Percentiles rank a stretch among this genome's conserved stretches.
Evolutionary conservation across 139 green algal species (phyloP).

Genomic region (Chlamydomonas sphaeroides): DNA sequence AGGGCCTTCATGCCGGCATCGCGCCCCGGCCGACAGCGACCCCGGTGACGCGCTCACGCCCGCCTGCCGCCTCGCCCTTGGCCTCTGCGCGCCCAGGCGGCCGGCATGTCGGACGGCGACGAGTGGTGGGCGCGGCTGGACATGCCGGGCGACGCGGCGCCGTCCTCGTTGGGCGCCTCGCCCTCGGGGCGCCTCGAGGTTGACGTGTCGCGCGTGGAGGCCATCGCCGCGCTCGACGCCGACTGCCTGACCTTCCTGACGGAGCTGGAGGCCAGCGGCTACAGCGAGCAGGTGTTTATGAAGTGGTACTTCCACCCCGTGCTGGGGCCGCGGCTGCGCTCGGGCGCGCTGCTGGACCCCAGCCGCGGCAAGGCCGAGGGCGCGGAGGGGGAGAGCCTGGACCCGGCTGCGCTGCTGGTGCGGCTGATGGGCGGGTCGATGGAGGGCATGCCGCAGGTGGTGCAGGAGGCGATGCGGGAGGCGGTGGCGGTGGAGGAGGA

Average conservation of each 20-base stretch:
- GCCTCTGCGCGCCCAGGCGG: conserved; percentile 8
- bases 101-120: conserved; percentile 27
- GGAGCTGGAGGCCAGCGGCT: conserved; percentile 17
- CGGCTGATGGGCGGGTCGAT: too few species aligned
- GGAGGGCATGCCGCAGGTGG: too few species aligned
- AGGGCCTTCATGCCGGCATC: too few species aligned
- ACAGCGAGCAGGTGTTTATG: conserved; percentile 26
- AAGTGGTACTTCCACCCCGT: conserved; percentile 39
- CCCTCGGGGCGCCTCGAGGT: not conserved
- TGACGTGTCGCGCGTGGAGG: conserved; percentile 10
- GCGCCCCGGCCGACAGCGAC: too few species aligned
- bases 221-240: not conserved
- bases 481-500: too few species aligned
- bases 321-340: conserved; percentile 25
- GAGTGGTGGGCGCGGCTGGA: conserved; percentile 26
- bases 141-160: not conserved
- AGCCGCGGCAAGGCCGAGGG: too few species aligned
- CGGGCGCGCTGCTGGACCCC: conserved; percentile 14
- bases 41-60: too few species aligned
- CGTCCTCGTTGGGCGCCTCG: not conserved
- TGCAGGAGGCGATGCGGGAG: too few species aligned
- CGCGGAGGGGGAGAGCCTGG: too few species aligned
- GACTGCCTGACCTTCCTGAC: conserved; percentile 8
- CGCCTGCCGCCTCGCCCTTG: too few species aligned
- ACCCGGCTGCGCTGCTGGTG: too few species aligned